Conservation (phyloP, 768 basidiomycete species). For the Mycena leptocephala region DNA sequence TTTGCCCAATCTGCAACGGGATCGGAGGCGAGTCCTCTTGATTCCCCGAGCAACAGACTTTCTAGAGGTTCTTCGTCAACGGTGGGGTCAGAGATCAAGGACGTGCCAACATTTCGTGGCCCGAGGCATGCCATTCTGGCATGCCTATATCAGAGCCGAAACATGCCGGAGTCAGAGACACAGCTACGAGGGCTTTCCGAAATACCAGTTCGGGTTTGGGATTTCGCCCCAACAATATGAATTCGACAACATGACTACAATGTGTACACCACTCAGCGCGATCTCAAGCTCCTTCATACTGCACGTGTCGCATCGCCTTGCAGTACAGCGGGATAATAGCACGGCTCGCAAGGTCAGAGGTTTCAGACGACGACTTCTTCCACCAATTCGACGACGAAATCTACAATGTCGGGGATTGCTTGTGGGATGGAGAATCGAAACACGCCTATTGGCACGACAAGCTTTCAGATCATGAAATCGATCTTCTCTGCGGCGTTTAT, state of each 20-base stretch:
- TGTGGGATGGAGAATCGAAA: slow-evolving; percentile 1
- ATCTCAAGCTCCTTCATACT: slow-evolving; percentile 2
- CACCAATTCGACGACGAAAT: background rate
- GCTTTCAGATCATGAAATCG: background rate
- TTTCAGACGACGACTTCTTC: background rate
- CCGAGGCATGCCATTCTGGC: background rate
- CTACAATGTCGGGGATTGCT: background rate
- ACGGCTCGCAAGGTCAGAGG: background rate
- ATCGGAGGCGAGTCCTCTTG: background rate
- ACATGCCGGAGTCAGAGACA: background rate
- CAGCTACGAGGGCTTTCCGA: background rate
- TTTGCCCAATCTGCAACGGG: background rate
- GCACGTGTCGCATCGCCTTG: background rate
- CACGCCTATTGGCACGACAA: background rate
- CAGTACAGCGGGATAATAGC: background rate
- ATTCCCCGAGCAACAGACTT: background rate
- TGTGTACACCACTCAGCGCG: background rate
- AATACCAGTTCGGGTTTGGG: background rate
- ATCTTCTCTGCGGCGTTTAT: slow-evolving; percentile 5
- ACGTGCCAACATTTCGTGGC: background rate
- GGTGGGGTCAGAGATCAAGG: background rate
- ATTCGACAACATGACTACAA: background rate
- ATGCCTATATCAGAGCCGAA: background rate
- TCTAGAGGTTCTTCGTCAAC: background rate
- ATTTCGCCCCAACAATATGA: background rate